These are phyloP conservation scores for Periconia sp. DNA, from an alignment of 2,329 filamentous ascomycete genomes.

Conservation along the genomic window DNA sequence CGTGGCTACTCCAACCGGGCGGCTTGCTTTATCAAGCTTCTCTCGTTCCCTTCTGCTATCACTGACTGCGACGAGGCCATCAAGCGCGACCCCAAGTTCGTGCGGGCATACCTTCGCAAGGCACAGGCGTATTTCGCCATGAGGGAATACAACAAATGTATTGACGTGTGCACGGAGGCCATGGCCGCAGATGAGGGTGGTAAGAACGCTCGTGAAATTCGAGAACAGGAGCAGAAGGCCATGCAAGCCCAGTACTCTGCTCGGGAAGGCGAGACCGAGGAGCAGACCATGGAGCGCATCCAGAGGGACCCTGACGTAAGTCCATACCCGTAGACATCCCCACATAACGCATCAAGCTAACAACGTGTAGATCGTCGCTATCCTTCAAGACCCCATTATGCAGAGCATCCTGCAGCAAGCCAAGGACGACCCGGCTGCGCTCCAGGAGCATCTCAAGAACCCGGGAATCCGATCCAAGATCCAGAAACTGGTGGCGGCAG, in stretches of 20 bases:
- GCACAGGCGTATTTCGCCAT: slow-evolving; percentile 94
- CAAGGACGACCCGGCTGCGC: slow-evolving; percentile 85
- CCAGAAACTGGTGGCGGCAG: slow-evolving; percentile 90
- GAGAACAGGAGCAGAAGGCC: slow-evolving; percentile 92
- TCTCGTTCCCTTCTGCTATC: slow-evolving; percentile 91
- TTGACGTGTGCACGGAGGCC: slow-evolving; percentile 86
- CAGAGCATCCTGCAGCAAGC: slow-evolving; percentile 96
- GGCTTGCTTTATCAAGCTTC: slow-evolving; percentile 93
- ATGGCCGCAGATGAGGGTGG: slow-evolving; percentile 73
- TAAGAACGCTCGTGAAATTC: slow-evolving; percentile 87
- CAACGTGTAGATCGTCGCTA: slow-evolving; percentile 69
- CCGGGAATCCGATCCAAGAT: slow-evolving; percentile 82
- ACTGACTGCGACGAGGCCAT: slow-evolving; percentile 91
- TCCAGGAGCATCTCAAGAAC: slow-evolving; percentile 98
- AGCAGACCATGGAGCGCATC: slow-evolving; percentile 90
- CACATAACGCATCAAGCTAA: slow-evolving; percentile 21
- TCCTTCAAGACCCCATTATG: slow-evolving; percentile 97
- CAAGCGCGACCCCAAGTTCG: slow-evolving; percentile 87
- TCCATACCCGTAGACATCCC: slow-evolving; percentile 8
- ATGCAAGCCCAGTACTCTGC: slow-evolving; percentile 85
- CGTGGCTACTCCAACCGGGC: slow-evolving; percentile 97
- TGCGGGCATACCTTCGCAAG: slow-evolving; percentile 95
- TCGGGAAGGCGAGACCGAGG: slow-evolving; percentile 91
- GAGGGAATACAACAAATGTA: slow-evolving; percentile 95
- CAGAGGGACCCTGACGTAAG: slow-evolving; percentile 86